These are phyloP conservation scores for Lizonia empirigonia DNA, from an alignment of 2,329 filamentous ascomycete species.

Conservation along the genomic window DNA sequence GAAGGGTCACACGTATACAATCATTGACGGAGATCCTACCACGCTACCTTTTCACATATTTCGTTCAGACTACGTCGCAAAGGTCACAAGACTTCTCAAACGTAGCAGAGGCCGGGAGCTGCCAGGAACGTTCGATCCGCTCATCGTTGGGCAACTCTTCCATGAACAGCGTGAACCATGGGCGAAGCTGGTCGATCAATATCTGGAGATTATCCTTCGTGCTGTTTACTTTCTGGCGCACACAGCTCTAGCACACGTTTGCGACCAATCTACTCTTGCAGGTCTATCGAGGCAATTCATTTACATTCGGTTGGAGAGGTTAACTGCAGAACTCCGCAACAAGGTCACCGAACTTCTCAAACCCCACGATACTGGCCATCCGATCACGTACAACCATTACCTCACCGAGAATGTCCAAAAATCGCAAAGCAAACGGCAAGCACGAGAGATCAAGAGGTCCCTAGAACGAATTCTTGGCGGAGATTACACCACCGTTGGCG, in stretches of 20 bases:
- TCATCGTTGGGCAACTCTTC: constrained; percentile 30
- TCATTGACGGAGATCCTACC: constrained; percentile 13
- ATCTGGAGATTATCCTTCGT: constrained; percentile 7
- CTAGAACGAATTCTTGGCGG: constrained; percentile 17
- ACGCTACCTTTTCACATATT: constrained; percentile 13
- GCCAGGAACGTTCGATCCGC: constrained; percentile 29
- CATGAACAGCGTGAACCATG: constrained; percentile 27
- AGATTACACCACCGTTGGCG: constrained; percentile 2
- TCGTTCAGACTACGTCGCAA: constrained; percentile 26
- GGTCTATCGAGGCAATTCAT: constrained; percentile 12
- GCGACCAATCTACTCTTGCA: constrained; percentile 4
- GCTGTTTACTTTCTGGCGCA: constrained; percentile 5
- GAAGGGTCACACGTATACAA: constrained; percentile 22
- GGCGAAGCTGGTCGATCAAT: constrained; percentile 8
- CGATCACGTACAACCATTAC: constrained; percentile 49
- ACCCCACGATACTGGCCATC: constrained; percentile 24
- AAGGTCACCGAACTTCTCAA: constrained; percentile 24
- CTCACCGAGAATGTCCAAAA: constrained; percentile 46
- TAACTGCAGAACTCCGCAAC: constrained; percentile 6
- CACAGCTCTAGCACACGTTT: constrained; percentile 10
- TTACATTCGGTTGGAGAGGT: constrained; percentile 1
- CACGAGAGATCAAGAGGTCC: constrained; percentile 18
- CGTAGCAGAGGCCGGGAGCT: constrained; percentile 28
- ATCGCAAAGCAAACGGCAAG: constrained; percentile 21
- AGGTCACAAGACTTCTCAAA: constrained; percentile 27